These are phyloP conservation scores for Blastocladiella britannica DNA, from an alignment of 192 early-diverging fungal species.

Conservation along the genomic window DNA sequence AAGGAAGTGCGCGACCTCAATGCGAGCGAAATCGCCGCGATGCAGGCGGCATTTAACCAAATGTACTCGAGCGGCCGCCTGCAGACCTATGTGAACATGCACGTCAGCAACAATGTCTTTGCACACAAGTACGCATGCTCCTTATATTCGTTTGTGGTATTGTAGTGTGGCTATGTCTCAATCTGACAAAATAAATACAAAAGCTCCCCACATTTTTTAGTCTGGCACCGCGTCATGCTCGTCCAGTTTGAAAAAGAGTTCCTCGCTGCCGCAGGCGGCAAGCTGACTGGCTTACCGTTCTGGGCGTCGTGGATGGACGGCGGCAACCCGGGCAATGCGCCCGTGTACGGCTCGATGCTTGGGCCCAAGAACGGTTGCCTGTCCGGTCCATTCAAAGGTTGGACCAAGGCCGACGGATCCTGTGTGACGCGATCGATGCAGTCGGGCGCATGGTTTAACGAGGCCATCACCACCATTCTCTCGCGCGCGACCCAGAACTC, in stretches of 20 bases:
- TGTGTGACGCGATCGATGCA: not conserved
- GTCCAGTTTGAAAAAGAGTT: not conserved
- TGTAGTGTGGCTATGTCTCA: too few relatives aligned
- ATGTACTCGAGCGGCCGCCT: not conserved
- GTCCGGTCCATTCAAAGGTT: not conserved
- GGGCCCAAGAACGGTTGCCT: not conserved
- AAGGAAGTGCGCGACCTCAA: not conserved
- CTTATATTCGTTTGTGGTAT: too few relatives aligned
- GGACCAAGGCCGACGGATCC: not conserved
- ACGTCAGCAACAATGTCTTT: not conserved
- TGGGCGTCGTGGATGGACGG: not conserved
- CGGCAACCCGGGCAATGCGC: not conserved
- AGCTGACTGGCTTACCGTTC: not conserved
- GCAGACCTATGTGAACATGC: not conserved
- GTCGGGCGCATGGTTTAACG: not conserved
- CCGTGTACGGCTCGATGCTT: not conserved
- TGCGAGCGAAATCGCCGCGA: not conserved
- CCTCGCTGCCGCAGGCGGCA: not conserved
- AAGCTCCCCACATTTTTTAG: not conserved
- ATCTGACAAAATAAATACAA: too few relatives aligned
- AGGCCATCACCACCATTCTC: not conserved
- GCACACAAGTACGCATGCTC: too few relatives aligned
- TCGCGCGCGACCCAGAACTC: not conserved
- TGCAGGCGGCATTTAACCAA: not conserved
- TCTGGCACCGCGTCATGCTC: not conserved